These are phyloP conservation scores for Mucor indicus DNA, from an alignment of 371 early-diverging fungal genomes.

Conservation along the genomic window DNA sequence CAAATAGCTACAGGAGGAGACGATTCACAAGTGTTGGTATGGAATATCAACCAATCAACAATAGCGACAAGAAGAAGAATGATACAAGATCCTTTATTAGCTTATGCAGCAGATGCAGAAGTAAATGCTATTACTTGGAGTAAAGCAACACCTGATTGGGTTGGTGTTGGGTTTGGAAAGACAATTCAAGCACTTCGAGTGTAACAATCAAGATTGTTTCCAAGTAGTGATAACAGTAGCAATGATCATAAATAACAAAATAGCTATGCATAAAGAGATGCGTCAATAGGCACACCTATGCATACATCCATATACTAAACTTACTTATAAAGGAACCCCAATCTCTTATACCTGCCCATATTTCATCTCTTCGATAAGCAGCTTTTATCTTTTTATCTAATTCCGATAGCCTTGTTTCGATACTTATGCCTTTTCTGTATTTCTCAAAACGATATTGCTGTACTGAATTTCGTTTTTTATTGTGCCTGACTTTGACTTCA, in stretches of 20 bases:
- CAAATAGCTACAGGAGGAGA: too few relatives aligned
- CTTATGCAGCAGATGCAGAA: conserved; percentile 65
- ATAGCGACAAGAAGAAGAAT: conserved; percentile 22
- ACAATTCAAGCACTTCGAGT: conserved; percentile 64
- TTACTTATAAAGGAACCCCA: conserved; percentile 16
- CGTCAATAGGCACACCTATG: too few relatives aligned
- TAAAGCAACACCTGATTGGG: conserved; percentile 66
- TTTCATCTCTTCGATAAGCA: conserved; percentile 17
- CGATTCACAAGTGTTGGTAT: too few relatives aligned
- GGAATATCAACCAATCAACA: too few relatives aligned
- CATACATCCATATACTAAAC: too few relatives aligned
- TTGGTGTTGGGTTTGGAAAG: conserved; percentile 69
- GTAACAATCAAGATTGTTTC: too few relatives aligned
- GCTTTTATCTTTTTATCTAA: conserved; percentile 13
- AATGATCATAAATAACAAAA: too few relatives aligned
- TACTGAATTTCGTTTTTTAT: conserved; percentile 4
- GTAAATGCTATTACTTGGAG: conserved; percentile 78
- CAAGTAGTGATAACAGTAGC: too few relatives aligned
- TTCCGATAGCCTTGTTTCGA: conserved; percentile 12
- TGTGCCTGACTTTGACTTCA: conserved; percentile 1
- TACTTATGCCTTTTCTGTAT: conserved; percentile 11
- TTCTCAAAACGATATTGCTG: conserved; percentile 7
- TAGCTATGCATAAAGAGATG: too few relatives aligned
- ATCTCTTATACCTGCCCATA: conserved; percentile 15
- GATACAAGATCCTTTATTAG: conserved; percentile 66